Conservation (phyloP, 2,329 filamentous ascomycete species). For the Cladosporium sp. region DNA sequence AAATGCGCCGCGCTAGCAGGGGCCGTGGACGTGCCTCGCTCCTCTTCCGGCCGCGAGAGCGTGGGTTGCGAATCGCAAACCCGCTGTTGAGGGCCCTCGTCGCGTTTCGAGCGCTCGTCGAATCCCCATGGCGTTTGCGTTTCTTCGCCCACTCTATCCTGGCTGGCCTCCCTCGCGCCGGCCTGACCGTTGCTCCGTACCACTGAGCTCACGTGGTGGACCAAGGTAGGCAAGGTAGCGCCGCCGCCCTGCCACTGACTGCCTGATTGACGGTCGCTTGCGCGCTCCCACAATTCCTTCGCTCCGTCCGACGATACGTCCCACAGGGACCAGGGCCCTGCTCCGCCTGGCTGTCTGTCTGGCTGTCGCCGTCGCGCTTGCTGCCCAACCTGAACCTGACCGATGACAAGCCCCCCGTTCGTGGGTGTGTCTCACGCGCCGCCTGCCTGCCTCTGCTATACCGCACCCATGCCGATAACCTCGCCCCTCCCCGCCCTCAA, state of each 20-base stretch:
- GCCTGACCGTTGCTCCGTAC: constrained; percentile 2
- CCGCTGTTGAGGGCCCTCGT: background rate
- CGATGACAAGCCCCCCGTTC: too few relatives aligned
- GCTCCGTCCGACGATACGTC: too few relatives aligned
- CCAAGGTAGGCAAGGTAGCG: too few relatives aligned
- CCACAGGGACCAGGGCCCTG: too few relatives aligned
- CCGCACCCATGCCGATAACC: too few relatives aligned
- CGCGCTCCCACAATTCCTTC: too few relatives aligned
- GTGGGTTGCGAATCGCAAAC: background rate
- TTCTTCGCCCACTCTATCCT: background rate
- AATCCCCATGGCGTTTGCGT: background rate
- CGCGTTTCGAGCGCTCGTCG: background rate
- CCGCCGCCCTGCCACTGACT: too few relatives aligned
- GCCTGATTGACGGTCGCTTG: constrained; percentile 1
- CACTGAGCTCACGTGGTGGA: constrained; percentile 8
- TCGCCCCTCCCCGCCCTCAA: too few relatives aligned
- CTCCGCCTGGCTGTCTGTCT: too few relatives aligned
- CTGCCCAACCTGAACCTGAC: constrained; percentile 1
- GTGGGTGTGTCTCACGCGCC: too few relatives aligned
- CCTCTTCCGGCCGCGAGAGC: background rate
- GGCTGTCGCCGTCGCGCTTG: constrained; percentile 1
- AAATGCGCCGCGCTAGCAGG: background rate
- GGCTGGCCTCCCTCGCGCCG: background rate
- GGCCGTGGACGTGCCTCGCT: background rate
- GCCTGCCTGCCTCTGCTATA: too few relatives aligned